A percentile compares a stretch with the other conserved stretches of the same genome.
These are phyloP conservation scores for Heimioporus punctisporus DNA, from an alignment of 1,284 basidiomycete genomes.

Conservation along the genomic window DNA sequence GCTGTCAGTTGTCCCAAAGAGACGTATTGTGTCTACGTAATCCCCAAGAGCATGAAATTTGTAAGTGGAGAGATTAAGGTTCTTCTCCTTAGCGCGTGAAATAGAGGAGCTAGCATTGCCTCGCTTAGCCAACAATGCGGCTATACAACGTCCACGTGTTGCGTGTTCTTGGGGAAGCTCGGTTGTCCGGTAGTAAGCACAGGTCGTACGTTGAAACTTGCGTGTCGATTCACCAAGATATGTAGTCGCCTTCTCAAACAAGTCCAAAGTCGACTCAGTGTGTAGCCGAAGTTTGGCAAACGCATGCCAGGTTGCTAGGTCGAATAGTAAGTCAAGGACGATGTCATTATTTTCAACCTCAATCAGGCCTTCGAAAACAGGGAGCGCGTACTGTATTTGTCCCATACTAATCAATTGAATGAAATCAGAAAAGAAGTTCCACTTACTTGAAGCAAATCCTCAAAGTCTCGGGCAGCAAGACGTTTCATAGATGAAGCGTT, in stretches of 20 bases:
- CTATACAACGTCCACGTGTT: no score
- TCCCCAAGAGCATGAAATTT: slow-evolving; percentile 36
- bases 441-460: slow-evolving; percentile 34
- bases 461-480: slow-evolving; percentile 11
- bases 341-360: background rate
- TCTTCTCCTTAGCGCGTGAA: no score
- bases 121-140: no score
- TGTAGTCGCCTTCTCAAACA: background rate
- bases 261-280: background rate
- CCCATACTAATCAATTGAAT: background rate
- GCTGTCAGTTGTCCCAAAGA: slow-evolving; percentile 37
- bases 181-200: no score
- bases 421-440: background rate
- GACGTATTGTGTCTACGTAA: slow-evolving; percentile 30
- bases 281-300: background rate
- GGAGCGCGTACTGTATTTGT: background rate
- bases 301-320: background rate
- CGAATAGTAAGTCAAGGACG: background rate
- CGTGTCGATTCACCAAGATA: background rate
- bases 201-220: background rate
- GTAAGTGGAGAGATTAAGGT: no score
- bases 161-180: no score
- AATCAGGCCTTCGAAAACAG: background rate
- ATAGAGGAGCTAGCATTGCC: no score
- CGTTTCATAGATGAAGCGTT: slow-evolving; percentile 19